Evolutionary conservation across 2,329 filamentous ascomycete genomes (phyloP).

Genomic region (Hypoxylon sp.): DNA sequence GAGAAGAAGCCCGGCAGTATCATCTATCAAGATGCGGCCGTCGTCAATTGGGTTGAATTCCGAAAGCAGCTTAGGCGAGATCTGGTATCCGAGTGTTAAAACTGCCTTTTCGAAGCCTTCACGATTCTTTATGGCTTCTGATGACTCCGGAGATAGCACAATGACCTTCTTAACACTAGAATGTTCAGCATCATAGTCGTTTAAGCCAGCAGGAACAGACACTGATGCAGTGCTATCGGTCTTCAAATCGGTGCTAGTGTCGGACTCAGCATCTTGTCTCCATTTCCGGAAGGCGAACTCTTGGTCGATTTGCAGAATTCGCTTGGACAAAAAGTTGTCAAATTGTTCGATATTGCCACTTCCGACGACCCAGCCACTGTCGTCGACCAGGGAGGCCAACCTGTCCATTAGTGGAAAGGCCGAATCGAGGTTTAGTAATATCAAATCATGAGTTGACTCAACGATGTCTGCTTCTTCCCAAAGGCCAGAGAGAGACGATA

Average conservation of each 20-base stretch:
- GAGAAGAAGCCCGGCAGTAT: slow-evolving; percentile 38
- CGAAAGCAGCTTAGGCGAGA: background rate
- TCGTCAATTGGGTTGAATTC: slow-evolving; percentile 23
- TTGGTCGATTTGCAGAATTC: background rate
- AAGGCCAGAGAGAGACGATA: background rate
- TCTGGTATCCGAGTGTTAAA: background rate
- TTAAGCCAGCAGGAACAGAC: background rate
- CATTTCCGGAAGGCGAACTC: background rate
- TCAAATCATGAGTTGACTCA: background rate
- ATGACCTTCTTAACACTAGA: background rate
- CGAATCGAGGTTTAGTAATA: background rate
- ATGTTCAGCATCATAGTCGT: background rate
- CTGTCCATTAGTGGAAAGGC: background rate
- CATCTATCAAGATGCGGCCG: slow-evolving; percentile 41
- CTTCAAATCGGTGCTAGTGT: background rate
- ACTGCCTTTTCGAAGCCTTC: background rate
- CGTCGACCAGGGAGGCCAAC: background rate
- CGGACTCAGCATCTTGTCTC: background rate
- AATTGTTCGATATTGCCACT: background rate
- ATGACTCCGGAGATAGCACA: background rate
- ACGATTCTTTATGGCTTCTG: background rate
- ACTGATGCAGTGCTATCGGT: background rate
- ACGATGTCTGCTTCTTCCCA: background rate
- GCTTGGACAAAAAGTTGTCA: background rate
- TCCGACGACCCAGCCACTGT: background rate